These are phyloP conservation scores for Phanerochaete carnosa DNA, from an alignment of 768 basidiomycete genomes.

Conservation along the genomic window DNA sequence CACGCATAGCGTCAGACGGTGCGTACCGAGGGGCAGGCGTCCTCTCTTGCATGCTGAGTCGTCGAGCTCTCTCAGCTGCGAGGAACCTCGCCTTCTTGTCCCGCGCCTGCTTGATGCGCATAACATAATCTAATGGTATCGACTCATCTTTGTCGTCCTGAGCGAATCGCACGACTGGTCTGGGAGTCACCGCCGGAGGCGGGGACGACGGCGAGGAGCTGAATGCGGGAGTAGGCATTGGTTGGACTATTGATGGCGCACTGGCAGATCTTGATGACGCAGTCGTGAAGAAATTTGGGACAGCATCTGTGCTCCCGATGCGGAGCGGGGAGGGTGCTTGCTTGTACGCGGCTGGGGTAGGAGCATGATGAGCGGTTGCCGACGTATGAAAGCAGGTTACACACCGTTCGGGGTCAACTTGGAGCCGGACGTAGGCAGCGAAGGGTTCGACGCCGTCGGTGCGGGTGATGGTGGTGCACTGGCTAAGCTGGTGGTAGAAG, in stretches of 20 bases:
- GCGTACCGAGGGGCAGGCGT: not conserved
- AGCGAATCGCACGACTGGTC: conserved; percentile 13
- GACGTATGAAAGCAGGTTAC: not conserved
- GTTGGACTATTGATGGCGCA: not conserved
- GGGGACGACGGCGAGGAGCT: not conserved
- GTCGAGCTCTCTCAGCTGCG: conserved; percentile 40
- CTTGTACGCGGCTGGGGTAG: conserved; percentile 19
- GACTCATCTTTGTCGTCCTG: conserved; percentile 36
- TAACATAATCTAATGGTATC: conserved; percentile 65
- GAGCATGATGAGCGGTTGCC: not conserved
- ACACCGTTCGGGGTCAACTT: not conserved
- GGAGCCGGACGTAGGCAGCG: not conserved
- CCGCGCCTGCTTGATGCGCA: conserved; percentile 68
- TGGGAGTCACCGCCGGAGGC: not conserved
- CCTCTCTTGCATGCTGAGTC: not conserved
- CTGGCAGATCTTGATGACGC: not conserved
- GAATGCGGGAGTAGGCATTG: conserved; percentile 3
- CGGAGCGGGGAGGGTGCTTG: conserved; percentile 27
- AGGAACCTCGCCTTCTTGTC: conserved; percentile 71
- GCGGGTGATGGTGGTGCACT: conserved; percentile 9
- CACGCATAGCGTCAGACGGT: conserved; percentile 14
- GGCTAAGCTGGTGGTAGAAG: conserved; percentile 5
- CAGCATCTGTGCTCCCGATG: conserved; percentile 18
- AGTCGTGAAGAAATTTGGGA: conserved; percentile 1
- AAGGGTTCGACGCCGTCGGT: not conserved